Evolutionary conservation across 768 basidiomycete genomes (phyloP).

Genomic region (Russula foetens): DNA sequence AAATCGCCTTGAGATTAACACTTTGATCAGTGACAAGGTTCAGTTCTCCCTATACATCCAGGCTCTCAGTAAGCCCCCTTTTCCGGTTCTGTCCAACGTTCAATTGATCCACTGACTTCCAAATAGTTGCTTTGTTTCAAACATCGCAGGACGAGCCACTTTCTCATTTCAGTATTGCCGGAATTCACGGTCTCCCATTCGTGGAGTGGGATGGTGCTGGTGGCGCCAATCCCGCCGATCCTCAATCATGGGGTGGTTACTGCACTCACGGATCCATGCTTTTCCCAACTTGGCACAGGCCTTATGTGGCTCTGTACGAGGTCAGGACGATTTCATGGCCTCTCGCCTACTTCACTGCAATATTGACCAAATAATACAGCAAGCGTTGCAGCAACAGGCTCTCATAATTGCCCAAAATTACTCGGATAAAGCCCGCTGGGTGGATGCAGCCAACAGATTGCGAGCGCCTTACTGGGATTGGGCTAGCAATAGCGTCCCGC

Average conservation of each 20-base stretch:
- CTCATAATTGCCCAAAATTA: conserved; percentile 35
- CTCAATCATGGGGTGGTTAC: conserved; percentile 38
- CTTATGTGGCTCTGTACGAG: conserved; percentile 19
- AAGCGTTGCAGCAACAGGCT: conserved; percentile 37
- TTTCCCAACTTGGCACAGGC: conserved; percentile 51
- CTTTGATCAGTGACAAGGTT: conserved; percentile 31
- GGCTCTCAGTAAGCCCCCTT: conserved; percentile 35
- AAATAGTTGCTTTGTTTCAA: conserved; percentile 26
- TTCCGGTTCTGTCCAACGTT: neutral
- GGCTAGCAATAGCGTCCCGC: conserved; percentile 33
- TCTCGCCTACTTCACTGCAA: neutral
- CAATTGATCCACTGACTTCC: neutral
- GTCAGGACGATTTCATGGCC: neutral
- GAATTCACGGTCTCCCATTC: conserved; percentile 47
- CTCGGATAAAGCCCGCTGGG: conserved; percentile 25
- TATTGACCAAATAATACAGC: conserved; percentile 26
- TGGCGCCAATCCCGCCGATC: conserved; percentile 21
- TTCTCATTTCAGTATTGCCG: conserved; percentile 40
- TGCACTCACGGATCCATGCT: conserved; percentile 45
- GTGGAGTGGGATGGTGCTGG: conserved; percentile 36
- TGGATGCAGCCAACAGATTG: conserved; percentile 29
- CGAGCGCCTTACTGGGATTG: conserved; percentile 46
- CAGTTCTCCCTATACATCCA: conserved; percentile 45
- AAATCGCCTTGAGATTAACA: conserved; percentile 12
- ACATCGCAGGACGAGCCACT: conserved; percentile 25